Base-by-base conservation (phyloP, 192 early-diverging fungal species). In the Coemansia sp. region DNA sequence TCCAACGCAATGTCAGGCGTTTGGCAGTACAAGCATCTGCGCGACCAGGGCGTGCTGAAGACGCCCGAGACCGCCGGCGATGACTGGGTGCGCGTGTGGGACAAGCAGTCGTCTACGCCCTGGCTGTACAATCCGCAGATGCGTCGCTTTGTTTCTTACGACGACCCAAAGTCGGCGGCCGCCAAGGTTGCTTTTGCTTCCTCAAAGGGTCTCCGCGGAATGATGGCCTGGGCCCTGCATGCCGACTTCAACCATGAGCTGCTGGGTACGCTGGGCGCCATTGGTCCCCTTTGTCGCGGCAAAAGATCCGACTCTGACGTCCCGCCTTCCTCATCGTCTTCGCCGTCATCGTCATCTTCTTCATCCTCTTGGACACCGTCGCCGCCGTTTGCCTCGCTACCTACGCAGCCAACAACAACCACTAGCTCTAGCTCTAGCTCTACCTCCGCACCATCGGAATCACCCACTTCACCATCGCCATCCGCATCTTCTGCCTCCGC, bases 121-220 rank as follows among this genome's bases (percentile, higher is more conserved):
- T 86, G 87, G 81, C 63, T 84, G 65, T 87, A 85, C 53, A 87
- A 87, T 54, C 76, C 85, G 10, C 68, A 79, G 9, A 83, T 79
- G 66, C 87, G 88, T 43, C 80, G 85, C 8, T 94, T 88, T 61
- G 85, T 94, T 43, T 90, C 91, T 10, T 94, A 93, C 68, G 92
- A 94, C 63, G 92, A 94, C 66, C 79, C 85, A n/a, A 69, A 81
- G 40, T 92, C 90, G 3, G 41, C 93, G 7, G 70, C 73, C 6
- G 67, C 76, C 53, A 94, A 94, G 69, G 85, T 90, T 9, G 78
- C 85, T 4, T 81, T 84, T 73, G 87, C 85, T 18, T 67, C 73
- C 16, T 63, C 64, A 0, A 76, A 83, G 44, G 74, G 68, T 8
- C 72, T 94, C 45, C 85, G 81, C 58, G 91, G 91, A 63, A 82